Evolutionary conservation across 2,329 filamentous ascomycete genomes (phyloP).

Genomic region (Alternaria ethzedia): DNA sequence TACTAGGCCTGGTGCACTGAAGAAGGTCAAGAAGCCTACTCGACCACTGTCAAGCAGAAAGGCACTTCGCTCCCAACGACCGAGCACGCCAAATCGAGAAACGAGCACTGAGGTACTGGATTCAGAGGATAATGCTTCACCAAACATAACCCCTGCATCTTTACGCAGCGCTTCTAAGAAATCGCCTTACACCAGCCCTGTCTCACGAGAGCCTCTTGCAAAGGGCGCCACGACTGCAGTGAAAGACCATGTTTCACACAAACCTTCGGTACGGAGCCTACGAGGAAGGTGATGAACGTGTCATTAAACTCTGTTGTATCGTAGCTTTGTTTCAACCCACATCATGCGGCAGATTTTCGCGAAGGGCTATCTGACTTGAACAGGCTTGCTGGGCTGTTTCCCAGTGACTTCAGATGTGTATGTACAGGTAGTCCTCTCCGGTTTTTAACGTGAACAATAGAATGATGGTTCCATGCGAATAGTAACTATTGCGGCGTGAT

Average conservation of each 20-base stretch:
- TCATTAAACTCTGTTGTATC: background rate
- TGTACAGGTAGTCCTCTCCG: background rate
- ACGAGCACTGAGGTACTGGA: constrained; percentile 9
- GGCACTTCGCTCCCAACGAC: constrained; percentile 18
- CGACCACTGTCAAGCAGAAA: constrained; percentile 21
- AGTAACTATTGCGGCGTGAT: background rate
- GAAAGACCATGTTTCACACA: background rate
- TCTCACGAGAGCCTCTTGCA: background rate
- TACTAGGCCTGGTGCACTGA: constrained; percentile 29
- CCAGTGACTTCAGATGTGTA: background rate
- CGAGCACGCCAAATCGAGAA: constrained; percentile 25
- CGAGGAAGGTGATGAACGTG: constrained; percentile 11
- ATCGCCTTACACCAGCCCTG: constrained; percentile 5
- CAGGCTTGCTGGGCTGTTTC: background rate
- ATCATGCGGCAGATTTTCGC: background rate
- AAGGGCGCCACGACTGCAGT: background rate
- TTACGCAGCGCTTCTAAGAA: constrained; percentile 41
- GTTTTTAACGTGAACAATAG: background rate
- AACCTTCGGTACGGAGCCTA: constrained; percentile 5
- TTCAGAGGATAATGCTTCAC: constrained; percentile 32
- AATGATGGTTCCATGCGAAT: background rate
- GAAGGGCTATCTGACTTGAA: background rate
- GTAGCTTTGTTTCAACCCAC: background rate
- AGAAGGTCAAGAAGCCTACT: constrained; percentile 26
- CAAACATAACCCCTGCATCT: constrained; percentile 47